Conservation (phyloP, 2,329 filamentous ascomycete species). For the Mollisia scopiformis region DNA sequence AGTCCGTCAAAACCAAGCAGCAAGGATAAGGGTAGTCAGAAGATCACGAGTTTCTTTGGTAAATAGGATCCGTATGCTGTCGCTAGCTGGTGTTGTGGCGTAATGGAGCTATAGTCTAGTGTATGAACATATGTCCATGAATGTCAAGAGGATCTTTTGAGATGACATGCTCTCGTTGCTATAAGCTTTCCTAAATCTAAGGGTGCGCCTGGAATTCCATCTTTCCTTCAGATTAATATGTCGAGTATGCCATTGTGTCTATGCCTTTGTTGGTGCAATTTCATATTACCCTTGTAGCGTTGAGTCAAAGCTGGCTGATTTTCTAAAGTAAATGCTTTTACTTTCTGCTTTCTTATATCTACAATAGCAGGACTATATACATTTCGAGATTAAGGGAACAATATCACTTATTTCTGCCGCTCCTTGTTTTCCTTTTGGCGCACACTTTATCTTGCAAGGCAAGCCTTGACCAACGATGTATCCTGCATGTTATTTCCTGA, state of each 20-base stretch:
- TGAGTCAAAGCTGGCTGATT: too few species aligned
- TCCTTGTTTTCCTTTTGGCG: neutral
- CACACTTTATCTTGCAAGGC: slow-evolving; percentile 20
- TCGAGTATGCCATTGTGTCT: too few species aligned
- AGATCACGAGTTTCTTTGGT: slow-evolving; percentile 59
- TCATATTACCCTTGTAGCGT: too few species aligned
- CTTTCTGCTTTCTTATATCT: neutral
- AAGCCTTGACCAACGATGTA: slow-evolving; percentile 28
- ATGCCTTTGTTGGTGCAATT: too few species aligned
- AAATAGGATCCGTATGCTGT: slow-evolving; percentile 15
- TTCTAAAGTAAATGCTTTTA: neutral
- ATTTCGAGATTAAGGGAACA: neutral
- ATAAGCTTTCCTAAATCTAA: too few species aligned
- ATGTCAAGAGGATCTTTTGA: neutral
- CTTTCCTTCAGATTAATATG: too few species aligned
- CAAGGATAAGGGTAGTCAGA: slow-evolving; percentile 35
- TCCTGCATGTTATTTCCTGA: slow-evolving; percentile 24
- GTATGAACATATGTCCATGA: neutral
- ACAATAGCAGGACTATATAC: neutral
- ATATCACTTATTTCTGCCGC: neutral
- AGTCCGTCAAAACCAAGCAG: slow-evolving; percentile 25
- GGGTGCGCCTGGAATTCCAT: too few species aligned
- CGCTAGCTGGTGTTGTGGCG: neutral
- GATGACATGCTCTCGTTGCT: neutral
- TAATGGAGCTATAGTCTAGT: too few species aligned